phyloP scores from a whole-genome alignment of 1,284 basidiomycete species.

The Pseudozyma hubeiensis region DNA sequence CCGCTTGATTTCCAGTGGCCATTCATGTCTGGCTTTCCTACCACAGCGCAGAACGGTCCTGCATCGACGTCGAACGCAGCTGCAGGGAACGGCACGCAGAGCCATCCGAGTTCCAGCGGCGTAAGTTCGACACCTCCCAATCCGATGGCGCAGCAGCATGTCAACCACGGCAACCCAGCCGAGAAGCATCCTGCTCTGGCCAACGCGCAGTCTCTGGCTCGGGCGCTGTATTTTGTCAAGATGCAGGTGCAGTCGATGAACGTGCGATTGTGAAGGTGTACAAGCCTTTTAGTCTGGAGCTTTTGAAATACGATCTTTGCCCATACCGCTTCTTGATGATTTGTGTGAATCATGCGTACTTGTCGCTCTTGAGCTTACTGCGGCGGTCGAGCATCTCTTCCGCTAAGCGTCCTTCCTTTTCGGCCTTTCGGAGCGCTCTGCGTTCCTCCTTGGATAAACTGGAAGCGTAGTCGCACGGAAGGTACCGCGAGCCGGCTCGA shows the following conservation, averaged over 20 bases:
- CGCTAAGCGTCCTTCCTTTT: constrained; percentile 61
- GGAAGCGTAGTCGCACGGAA: constrained; percentile 25
- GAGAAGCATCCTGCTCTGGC: constrained; percentile 52
- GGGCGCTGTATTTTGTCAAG: constrained; percentile 47
- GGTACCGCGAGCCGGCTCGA: constrained; percentile 36
- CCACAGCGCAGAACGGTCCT: constrained; percentile 6
- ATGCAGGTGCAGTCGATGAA: constrained; percentile 44
- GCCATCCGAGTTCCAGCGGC: constrained; percentile 1
- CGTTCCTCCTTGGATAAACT: constrained; percentile 35
- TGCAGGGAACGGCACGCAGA: constrained; percentile 5
- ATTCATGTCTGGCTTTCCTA: constrained; percentile 38
- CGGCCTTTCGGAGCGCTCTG: constrained; percentile 52
- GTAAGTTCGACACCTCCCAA: constrained; percentile 6
- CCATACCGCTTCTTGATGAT: background rate
- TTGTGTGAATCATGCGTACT: constrained; percentile 31
- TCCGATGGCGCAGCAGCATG: constrained; percentile 33
- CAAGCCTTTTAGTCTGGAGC: background rate
- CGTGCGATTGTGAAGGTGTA: constrained; percentile 15
- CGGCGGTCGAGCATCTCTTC: constrained; percentile 64
- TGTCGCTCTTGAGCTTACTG: constrained; percentile 55
- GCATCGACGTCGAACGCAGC: constrained; percentile 2
- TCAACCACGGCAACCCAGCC: constrained; percentile 33
- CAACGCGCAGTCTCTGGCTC: constrained; percentile 44
- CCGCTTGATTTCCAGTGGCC: constrained; percentile 46
- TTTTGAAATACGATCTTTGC: background rate